phyloP scores from a whole-genome alignment of 129 eudicot genomes.

The Centaurea solstitialis region DNA sequence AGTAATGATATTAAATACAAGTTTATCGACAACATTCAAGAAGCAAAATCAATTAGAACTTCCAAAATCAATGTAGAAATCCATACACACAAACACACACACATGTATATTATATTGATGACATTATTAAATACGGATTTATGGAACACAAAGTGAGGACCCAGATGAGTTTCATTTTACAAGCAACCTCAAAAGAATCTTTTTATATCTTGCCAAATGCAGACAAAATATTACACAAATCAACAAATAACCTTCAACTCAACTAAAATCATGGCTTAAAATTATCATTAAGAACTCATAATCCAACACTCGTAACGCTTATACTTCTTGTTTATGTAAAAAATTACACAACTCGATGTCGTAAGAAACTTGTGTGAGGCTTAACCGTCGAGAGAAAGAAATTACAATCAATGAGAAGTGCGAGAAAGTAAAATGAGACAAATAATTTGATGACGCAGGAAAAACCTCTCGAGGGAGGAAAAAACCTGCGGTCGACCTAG shows the following conservation, averaged over 20 bases:
- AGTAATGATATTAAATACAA: not conserved
- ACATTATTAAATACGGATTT: not conserved
- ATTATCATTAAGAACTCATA: not conserved
- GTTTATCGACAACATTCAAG: slow-evolving; percentile 1
- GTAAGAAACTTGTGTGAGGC: too few relatives aligned
- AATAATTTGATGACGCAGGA: too few relatives aligned
- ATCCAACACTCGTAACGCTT: slow-evolving; percentile 12
- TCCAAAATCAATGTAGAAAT: slow-evolving; percentile 13
- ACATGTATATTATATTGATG: not conserved
- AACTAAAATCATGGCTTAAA: not conserved
- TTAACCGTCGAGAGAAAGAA: too few relatives aligned
- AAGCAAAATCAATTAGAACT: not conserved
- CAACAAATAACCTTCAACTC: slow-evolving; percentile 3
- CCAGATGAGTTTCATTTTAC: slow-evolving; percentile 20
- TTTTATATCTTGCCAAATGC: not conserved
- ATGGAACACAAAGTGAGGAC: too few relatives aligned
- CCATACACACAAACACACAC: too few relatives aligned
- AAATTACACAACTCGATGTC: too few relatives aligned
- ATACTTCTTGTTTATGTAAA: too few relatives aligned
- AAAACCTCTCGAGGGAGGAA: too few relatives aligned
- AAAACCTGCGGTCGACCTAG: too few relatives aligned
- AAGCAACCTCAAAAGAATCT: slow-evolving; percentile 23
- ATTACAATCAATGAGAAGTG: too few relatives aligned
- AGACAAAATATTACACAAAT: not conserved
- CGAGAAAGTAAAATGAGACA: too few relatives aligned